Conservation (phyloP, 164 flowering plant species). For the Cinnamomum micranthum region DNA sequence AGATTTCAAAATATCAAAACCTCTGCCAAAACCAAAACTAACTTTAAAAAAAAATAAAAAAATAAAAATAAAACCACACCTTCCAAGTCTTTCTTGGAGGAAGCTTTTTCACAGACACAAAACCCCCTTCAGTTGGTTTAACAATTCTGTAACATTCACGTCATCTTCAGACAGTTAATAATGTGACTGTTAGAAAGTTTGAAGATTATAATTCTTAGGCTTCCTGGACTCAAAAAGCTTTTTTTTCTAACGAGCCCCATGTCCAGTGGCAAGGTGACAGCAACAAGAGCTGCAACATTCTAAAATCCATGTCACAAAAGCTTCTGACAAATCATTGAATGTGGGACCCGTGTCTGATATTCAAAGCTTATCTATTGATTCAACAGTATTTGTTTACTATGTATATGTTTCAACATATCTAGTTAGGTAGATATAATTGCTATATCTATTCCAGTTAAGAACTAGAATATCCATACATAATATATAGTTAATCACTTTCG, state of each 20-base stretch:
- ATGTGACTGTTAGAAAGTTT: conserved; percentile 1
- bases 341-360: not conserved
- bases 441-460: not conserved
- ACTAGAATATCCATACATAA: too few species aligned
- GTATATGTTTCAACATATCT: not conserved
- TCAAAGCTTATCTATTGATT: not conserved
- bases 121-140: conserved; percentile 67
- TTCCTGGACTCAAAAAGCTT: not conserved
- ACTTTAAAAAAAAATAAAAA: not conserved
- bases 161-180: conserved; percentile 10
- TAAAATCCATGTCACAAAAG: not conserved
- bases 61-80: conserved; percentile 39
- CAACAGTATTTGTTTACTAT: too few species aligned
- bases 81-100: conserved; percentile 83
- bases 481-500: not conserved
- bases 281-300: not conserved
- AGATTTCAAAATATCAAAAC: not conserved
- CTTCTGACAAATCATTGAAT: not conserved
- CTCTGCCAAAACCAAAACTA: not conserved
- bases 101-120: conserved; percentile 78
- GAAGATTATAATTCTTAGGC: not conserved
- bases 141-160: conserved; percentile 61
- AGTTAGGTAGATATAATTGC: not conserved
- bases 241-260: not conserved
- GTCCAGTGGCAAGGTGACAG: not conserved